Evolutionary conservation across 352 stramenopile species (phyloP).

Genomic region (Pythium phragmiticola): DNA sequence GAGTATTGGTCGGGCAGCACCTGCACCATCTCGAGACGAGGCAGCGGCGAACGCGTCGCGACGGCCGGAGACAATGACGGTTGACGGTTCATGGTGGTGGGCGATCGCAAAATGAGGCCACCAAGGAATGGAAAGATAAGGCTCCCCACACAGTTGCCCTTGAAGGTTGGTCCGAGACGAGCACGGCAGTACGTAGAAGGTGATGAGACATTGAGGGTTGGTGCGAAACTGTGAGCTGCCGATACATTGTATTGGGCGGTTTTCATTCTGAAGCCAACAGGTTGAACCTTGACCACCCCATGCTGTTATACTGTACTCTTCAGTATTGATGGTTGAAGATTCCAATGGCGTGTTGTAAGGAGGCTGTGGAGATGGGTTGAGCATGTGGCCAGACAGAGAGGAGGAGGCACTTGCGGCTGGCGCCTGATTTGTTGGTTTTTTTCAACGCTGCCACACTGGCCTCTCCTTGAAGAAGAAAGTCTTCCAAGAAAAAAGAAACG

Average conservation of each 20-base stretch:
- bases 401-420: background rate
- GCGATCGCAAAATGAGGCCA: background rate
- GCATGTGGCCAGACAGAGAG: background rate
- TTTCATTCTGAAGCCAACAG: background rate
- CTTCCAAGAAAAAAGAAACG: background rate
- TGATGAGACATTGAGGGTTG: background rate
- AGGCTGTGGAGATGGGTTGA: background rate
- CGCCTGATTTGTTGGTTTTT: no score
- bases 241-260: background rate
- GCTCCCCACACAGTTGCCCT: background rate
- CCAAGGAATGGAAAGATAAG: background rate
- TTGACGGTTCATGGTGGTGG: background rate
- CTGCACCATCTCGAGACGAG: background rate
- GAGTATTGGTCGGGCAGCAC: constrained; percentile 20
- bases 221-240: background rate
- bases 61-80: no score
- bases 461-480: background rate
- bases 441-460: no score
- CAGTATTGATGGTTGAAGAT: background rate
- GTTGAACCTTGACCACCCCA: background rate
- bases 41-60: constrained; percentile 2
- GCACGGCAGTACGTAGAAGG: background rate
- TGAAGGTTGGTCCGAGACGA: constrained; percentile 1
- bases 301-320: no score
- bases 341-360: constrained; percentile 3